phyloP scores from a whole-genome alignment of 1,284 basidiomycete genomes.

The Cryptococcus floricola region DNA sequence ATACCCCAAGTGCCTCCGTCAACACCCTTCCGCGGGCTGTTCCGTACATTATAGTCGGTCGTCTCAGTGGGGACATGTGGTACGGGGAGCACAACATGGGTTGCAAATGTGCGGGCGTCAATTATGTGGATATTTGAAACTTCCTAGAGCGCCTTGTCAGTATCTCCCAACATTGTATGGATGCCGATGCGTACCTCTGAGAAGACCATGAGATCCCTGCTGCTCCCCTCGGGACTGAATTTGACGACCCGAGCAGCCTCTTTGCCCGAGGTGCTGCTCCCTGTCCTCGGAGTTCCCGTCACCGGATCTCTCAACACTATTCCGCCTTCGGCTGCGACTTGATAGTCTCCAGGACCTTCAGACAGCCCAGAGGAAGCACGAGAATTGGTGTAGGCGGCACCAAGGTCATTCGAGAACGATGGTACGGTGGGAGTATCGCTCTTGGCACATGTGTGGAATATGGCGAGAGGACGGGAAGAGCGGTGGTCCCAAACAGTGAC shows the following conservation, averaged over 20 bases:
- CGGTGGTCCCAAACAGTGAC: conserved; percentile 51
- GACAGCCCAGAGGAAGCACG: no score
- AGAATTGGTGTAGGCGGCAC: background rate
- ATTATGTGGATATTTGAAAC: conserved; percentile 47
- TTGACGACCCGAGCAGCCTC: conserved; percentile 49
- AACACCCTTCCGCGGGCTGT: conserved; percentile 6
- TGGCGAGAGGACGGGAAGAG: conserved; percentile 43
- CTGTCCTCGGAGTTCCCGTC: conserved; percentile 23
- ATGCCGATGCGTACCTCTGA: conserved; percentile 31
- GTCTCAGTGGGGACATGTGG: conserved; percentile 23
- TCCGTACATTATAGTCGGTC: conserved; percentile 1
- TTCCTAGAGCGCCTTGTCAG: conserved; percentile 25
- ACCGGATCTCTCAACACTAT: conserved; percentile 27
- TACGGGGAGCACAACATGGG: conserved; percentile 43
- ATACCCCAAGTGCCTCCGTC: conserved; percentile 42
- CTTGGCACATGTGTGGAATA: conserved; percentile 33
- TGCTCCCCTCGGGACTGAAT: conserved; percentile 45
- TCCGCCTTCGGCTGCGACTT: conserved; percentile 3
- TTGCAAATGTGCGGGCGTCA: conserved; percentile 47
- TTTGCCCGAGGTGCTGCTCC: conserved; percentile 31
- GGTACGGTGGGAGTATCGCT: conserved; percentile 3
- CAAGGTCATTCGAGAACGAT: conserved; percentile 25
- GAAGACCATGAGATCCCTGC: conserved; percentile 47
- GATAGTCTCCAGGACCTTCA: no score
- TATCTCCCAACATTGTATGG: background rate